These are phyloP conservation scores for Pichia sp. DNA, from an alignment of 1,139 yeast species.

Conservation along the genomic window DNA sequence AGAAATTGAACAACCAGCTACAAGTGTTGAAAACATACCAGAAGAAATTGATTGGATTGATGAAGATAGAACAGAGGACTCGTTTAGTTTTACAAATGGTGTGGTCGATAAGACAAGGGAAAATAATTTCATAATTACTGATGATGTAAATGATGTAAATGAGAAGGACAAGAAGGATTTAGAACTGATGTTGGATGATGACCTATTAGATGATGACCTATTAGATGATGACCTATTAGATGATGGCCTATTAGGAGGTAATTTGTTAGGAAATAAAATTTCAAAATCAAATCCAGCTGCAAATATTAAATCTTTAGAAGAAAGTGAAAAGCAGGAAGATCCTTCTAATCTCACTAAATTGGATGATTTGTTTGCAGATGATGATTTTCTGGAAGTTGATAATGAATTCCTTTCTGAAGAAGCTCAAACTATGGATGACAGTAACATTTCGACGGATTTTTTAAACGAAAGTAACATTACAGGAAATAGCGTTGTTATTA, in stretches of 20 bases:
- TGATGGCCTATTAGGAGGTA: not conserved
- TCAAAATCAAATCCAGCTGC: not conserved
- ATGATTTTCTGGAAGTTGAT: constrained; percentile 23
- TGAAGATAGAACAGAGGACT: not conserved
- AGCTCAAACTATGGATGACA: constrained; percentile 33
- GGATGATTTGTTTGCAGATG: not conserved
- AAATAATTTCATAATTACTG: not conserved
- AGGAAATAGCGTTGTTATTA: not conserved
- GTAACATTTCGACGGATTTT: constrained; percentile 16
- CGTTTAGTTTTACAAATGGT: not conserved
- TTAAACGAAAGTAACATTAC: not conserved
- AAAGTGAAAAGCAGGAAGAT: not conserved
- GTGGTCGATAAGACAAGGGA: not conserved
- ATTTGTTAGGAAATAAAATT: not conserved
- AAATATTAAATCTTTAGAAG: not conserved
- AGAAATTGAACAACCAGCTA: not conserved
- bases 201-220: not conserved
- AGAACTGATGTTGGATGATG: not conserved
- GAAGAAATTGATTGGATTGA: not conserved
- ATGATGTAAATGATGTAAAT: not conserved
- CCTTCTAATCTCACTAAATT: not conserved
- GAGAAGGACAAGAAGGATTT: constrained; percentile 5
- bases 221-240: not conserved
- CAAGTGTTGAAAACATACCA: not conserved
- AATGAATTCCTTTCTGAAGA: constrained; percentile 28